phyloP scores from a whole-genome alignment of 768 basidiomycete species.

The Hysterangium stoloniferum region DNA sequence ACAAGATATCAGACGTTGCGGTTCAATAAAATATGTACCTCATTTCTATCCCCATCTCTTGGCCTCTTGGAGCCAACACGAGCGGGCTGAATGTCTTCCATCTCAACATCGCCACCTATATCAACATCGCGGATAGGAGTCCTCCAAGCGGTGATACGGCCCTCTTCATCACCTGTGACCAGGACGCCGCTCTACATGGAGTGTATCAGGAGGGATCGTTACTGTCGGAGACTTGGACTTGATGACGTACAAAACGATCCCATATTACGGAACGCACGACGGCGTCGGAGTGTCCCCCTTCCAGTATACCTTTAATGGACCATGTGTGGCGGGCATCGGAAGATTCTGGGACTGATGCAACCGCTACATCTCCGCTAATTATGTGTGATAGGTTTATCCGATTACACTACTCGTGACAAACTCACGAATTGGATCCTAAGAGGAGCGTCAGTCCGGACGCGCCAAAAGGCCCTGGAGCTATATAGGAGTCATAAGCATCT shows the following conservation, averaged over 20 bases:
- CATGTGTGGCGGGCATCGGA: slow-evolving; percentile 1
- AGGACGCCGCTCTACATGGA: slow-evolving; percentile 9
- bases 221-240: neutral
- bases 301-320: slow-evolving; percentile 12
- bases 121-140: neutral
- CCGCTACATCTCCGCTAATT: slow-evolving; percentile 15
- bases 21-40: too few species aligned
- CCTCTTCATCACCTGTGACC: slow-evolving; percentile 19
- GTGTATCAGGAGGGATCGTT: neutral
- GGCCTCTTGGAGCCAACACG: too few species aligned
- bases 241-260: slow-evolving; percentile 11
- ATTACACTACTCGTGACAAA: neutral
- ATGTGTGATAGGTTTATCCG: neutral
- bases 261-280: slow-evolving; percentile 17
- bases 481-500: slow-evolving; percentile 12
- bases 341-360: slow-evolving; percentile 5
- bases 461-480: slow-evolving; percentile 2
- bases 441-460: neutral
- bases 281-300: slow-evolving; percentile 16
- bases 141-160: slow-evolving; percentile 11
- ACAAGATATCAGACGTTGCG: too few species aligned
- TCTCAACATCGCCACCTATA: slow-evolving; percentile 10
- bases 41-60: too few species aligned
- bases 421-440: slow-evolving; percentile 1
- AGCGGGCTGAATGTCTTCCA: too few species aligned